Evolutionary conservation across 2,329 filamentous ascomycete genomes (phyloP).

Genomic region (Aspergillus sp.): DNA sequence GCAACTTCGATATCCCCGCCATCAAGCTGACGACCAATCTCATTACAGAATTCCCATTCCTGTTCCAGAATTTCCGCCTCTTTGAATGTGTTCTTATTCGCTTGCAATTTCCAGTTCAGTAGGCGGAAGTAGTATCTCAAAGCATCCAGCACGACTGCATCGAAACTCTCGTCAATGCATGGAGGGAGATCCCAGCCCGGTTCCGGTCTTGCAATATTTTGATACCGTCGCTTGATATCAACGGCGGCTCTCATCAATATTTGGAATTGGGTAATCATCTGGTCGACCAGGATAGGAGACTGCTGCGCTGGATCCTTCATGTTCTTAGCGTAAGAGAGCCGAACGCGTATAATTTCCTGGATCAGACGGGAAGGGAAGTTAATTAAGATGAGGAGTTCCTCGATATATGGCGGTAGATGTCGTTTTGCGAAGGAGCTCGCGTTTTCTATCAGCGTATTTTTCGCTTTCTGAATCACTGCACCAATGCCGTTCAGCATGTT

Average conservation of each 20-base stretch:
- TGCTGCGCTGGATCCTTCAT: conserved; percentile 95
- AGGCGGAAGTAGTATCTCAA: conserved; percentile 98
- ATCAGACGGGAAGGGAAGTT: conserved; percentile 96
- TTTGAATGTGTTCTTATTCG: conserved; percentile 99
- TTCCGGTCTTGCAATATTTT: conserved; percentile 78
- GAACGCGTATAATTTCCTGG: conserved; percentile 92
- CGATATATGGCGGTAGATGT: conserved; percentile 92
- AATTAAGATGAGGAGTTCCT: conserved; percentile 91
- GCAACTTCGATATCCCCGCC: conserved; percentile 95
- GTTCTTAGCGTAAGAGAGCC: conserved; percentile 85
- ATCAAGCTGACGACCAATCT: conserved; percentile 86
- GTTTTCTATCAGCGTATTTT: conserved; percentile 84
- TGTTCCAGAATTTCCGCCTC: conserved; percentile 96
- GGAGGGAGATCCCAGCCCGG: conserved; percentile 93
- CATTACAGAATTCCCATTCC: conserved; percentile 97
- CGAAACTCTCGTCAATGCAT: conserved; percentile 95
- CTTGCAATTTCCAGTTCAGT: conserved; percentile 94
- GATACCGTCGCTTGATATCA: conserved; percentile 86
- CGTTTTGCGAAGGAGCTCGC: conserved; percentile 80
- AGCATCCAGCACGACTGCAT: conserved; percentile 85
- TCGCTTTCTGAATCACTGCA: conserved; percentile 87
- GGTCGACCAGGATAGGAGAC: conserved; percentile 90
- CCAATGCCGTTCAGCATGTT: conserved; percentile 85
- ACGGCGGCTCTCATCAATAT: conserved; percentile 89
- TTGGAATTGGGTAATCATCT: conserved; percentile 97